phyloP scores from a whole-genome alignment of 495 filamentous ascomycete species.

The Penicillium tannophilum region DNA sequence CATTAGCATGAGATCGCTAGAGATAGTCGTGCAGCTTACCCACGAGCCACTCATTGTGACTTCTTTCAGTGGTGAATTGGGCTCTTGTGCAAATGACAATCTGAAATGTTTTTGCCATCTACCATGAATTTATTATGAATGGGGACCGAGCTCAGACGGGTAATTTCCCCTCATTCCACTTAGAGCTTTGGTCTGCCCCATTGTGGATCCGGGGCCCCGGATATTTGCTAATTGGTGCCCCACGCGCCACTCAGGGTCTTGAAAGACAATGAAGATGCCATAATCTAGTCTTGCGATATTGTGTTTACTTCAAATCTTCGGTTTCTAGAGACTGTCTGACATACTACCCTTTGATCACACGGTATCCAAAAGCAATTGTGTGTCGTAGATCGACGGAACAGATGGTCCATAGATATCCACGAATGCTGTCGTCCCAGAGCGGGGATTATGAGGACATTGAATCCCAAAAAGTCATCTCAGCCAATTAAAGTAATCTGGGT shows the following conservation, averaged over 20 bases:
- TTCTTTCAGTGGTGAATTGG: not conserved
- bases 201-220: conserved; percentile 12
- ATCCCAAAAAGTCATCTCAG: too few relatives aligned
- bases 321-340: too few relatives aligned
- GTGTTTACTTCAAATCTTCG: too few relatives aligned
- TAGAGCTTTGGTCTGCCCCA: not conserved
- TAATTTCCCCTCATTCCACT: conserved; percentile 9
- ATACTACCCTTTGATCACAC: too few relatives aligned
- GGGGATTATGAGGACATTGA: too few relatives aligned
- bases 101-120: not conserved
- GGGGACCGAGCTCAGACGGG: not conserved
- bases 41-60: conserved; percentile 13
- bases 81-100: not conserved
- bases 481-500: too few relatives aligned
- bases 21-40: conserved; percentile 1
- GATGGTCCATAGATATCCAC: too few relatives aligned
- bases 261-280: too few relatives aligned
- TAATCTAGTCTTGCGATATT: too few relatives aligned
- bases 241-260: not conserved
- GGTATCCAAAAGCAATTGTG: too few relatives aligned
- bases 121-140: not conserved
- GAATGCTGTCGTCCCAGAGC: too few relatives aligned
- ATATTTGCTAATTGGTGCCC: conserved; percentile 9
- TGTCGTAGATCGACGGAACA: too few relatives aligned
- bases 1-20: conserved; percentile 1